Conservation (phyloP, 1,139 yeast genomes). For the Yamadazyma pseudoaaseri region DNA sequence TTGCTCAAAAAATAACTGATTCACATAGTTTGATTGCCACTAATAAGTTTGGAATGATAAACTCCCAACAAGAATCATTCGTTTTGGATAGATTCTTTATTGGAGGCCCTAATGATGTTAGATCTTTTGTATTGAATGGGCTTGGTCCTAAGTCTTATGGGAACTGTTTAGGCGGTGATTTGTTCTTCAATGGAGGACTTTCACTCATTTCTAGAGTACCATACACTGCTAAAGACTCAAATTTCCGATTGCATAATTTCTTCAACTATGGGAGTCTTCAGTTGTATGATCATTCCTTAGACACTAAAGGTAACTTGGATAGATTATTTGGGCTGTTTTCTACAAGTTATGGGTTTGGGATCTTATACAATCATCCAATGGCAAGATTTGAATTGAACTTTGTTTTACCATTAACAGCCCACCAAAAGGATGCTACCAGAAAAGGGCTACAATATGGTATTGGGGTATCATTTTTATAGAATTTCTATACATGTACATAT, state of each 20-base stretch:
- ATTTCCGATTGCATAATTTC: slow-evolving; percentile 69
- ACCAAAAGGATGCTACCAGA: slow-evolving; percentile 63
- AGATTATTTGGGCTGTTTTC: slow-evolving; percentile 38
- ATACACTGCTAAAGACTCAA: slow-evolving; percentile 50
- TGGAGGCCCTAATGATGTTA: slow-evolving; percentile 81
- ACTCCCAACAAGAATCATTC: slow-evolving; percentile 32
- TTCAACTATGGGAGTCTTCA: slow-evolving; percentile 69
- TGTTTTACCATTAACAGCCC: slow-evolving; percentile 70
- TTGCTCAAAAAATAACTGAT: slow-evolving; percentile 26
- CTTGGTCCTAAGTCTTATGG: slow-evolving; percentile 77
- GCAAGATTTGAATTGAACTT: slow-evolving; percentile 92
- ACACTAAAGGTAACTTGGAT: slow-evolving; percentile 16
- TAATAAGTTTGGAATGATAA: slow-evolving; percentile 53
- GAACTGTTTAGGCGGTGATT: slow-evolving; percentile 75
- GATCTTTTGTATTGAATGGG: slow-evolving; percentile 76
- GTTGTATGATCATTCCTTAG: slow-evolving; percentile 5
- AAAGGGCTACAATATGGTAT: slow-evolving; percentile 94
- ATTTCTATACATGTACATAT: background rate
- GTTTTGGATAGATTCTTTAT: slow-evolving; percentile 60
- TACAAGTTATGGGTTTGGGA: slow-evolving; percentile 68
- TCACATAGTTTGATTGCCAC: slow-evolving; percentile 40
- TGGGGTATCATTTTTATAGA: slow-evolving; percentile 76
- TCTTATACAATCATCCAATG: slow-evolving; percentile 79
- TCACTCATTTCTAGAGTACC: slow-evolving; percentile 72
- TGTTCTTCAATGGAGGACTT: slow-evolving; percentile 67